Conservation (phyloP, 768 basidiomycete species). For the Panus rudis region DNA sequence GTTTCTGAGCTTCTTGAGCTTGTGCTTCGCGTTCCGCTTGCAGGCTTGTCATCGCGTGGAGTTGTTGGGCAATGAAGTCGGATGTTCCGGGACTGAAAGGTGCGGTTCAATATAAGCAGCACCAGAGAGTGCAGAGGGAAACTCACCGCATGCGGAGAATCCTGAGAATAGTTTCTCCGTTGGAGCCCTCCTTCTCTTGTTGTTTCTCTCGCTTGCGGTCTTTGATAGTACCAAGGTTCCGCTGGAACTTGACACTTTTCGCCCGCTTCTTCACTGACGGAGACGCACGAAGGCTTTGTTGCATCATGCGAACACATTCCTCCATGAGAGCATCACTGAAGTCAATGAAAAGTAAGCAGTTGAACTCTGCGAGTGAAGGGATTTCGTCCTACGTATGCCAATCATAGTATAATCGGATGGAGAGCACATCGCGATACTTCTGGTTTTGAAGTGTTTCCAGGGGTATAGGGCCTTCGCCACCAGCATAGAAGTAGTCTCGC, state of each 20-base stretch:
- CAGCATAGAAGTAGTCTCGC: slow-evolving; percentile 91
- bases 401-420: slow-evolving; percentile 92
- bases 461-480: slow-evolving; percentile 86
- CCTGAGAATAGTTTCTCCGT: slow-evolving; percentile 86
- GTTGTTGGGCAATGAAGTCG: slow-evolving; percentile 84
- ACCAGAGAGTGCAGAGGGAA: neutral
- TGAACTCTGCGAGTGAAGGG: slow-evolving; percentile 1
- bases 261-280: slow-evolving; percentile 80
- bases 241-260: slow-evolving; percentile 88
- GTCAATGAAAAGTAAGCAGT: slow-evolving; percentile 4
- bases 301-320: slow-evolving; percentile 94
- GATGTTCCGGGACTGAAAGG: slow-evolving; percentile 59
- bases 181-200: slow-evolving; percentile 64
- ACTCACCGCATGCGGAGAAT: slow-evolving; percentile 91
- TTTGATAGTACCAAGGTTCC: slow-evolving; percentile 94
- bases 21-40: slow-evolving; percentile 76
- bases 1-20: slow-evolving; percentile 51
- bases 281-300: slow-evolving; percentile 68
- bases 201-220: slow-evolving; percentile 90
- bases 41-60: slow-evolving; percentile 76
- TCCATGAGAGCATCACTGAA: slow-evolving; percentile 78
- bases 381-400: slow-evolving; percentile 72
- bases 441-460: slow-evolving; percentile 85
- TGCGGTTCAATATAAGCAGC: neutral
- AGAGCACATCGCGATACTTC: slow-evolving; percentile 88